phyloP scores from a whole-genome alignment of 192 early-diverging fungal genomes.

The Lobosporangium transversale region DNA sequence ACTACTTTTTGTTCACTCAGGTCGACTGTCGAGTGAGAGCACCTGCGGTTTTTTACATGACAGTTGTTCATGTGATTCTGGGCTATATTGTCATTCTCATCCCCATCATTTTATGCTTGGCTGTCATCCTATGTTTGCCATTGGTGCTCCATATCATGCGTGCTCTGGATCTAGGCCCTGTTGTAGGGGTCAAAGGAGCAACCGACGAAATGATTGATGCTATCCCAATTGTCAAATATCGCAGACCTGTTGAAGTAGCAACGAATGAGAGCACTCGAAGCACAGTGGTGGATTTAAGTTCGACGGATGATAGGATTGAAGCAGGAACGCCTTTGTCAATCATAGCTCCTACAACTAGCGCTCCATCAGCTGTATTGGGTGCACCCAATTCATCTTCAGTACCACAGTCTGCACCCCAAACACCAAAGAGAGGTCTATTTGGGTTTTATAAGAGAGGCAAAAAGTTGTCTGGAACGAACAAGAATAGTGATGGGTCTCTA shows the following conservation, averaged over 20 bases:
- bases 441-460: constrained; percentile 15
- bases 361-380: neutral
- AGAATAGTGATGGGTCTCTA: neutral
- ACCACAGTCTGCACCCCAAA: constrained; percentile 1
- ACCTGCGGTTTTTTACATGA: constrained; percentile 67
- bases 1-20: constrained; percentile 72
- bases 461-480: constrained; percentile 1
- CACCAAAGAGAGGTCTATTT: constrained; percentile 11
- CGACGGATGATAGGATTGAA: neutral
- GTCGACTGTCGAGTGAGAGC: constrained; percentile 56
- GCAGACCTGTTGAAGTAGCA: constrained; percentile 14
- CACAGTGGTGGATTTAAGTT: constrained; percentile 11
- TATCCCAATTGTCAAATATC: constrained; percentile 75
- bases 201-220: constrained; percentile 71
- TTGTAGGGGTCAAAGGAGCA: constrained; percentile 71
- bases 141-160: constrained; percentile 71
- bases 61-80: constrained; percentile 70
- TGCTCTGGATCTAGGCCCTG: constrained; percentile 61
- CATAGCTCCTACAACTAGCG: neutral
- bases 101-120: constrained; percentile 66
- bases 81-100: constrained; percentile 75
- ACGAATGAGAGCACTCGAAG: neutral
- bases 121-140: constrained; percentile 73
- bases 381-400: neutral
- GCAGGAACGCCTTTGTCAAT: neutral